phyloP scores from a whole-genome alignment of 2,329 filamentous ascomycete species.

The Pseudogymnoascus sp. region DNA sequence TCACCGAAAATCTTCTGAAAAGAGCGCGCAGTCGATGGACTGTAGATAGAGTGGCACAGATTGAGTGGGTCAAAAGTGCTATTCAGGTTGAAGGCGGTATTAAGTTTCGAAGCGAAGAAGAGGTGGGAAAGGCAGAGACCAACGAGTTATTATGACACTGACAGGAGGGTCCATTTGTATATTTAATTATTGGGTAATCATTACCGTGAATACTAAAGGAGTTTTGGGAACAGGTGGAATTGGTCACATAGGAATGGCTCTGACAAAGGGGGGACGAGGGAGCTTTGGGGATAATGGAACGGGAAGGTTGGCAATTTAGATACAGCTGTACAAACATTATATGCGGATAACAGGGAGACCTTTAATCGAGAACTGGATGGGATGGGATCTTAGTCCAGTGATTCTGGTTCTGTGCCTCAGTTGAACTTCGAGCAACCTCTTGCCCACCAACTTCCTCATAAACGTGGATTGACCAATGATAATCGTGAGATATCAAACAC shows the following conservation, averaged over 20 bases:
- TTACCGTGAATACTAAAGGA: neutral
- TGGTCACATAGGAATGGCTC: neutral
- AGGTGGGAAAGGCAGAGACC: neutral
- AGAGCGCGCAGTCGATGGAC: slow-evolving; percentile 71
- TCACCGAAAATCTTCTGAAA: slow-evolving; percentile 77
- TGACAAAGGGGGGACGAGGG: neutral
- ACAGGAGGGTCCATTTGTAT: neutral
- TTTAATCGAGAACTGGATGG: neutral
- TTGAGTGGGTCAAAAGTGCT: slow-evolving; percentile 68
- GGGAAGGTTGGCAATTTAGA: neutral
- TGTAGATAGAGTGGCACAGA: slow-evolving; percentile 61
- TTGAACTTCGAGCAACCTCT: neutral
- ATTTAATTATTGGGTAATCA: slow-evolving; percentile 2
- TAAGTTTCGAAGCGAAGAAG: slow-evolving; percentile 46
- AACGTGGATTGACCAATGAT: neutral
- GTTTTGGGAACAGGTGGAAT: neutral
- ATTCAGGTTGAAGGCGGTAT: slow-evolving; percentile 59
- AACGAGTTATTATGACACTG: slow-evolving; percentile 5
- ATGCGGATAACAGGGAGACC: neutral
- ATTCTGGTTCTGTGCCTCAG: neutral
- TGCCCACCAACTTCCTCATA: neutral
- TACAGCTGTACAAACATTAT: neutral
- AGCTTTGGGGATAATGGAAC: neutral
- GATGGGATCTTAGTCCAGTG: neutral
- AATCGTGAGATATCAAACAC: neutral